Base-by-base conservation (phyloP, 306 rosid genomes). In the Echinosophora koreensis region DNA sequence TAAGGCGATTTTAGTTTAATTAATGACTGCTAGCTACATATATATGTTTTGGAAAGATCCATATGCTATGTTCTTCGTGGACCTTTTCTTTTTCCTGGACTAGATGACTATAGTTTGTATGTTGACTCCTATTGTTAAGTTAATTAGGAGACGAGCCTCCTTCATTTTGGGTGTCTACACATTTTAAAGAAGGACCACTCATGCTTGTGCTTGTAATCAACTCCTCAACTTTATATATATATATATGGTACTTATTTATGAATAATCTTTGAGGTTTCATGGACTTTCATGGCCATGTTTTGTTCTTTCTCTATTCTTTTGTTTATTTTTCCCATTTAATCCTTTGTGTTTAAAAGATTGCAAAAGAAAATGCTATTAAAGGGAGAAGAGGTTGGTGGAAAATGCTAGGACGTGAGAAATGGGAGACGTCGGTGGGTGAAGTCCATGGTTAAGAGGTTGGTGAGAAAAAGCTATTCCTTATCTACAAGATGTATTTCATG, bases 161-260 rank as follows among this genome's bases (percentile, higher is more conserved):
- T 37, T 67, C 27, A 57, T 64, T 62, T 78, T 58, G 85, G 83
- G 85, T 72, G 84, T 63, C 76, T 74, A 5, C 63, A 44, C 66
- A 65, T 89, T 87, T 81, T 56, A 8, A 66, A 34, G 76, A 66
- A 88, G 84, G 79, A 71, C 50, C 83, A n/a, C 86, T 64, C 64
- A 37, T 54, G 49, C 49, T 63, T 30, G 4, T 75, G 64, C 60
- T 32, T 69, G 77, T 75, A 75, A 28, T 28, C 17, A 39, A 81
- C 28, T 58, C 11, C 49, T 35, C 30, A 47, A 65, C 16, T 41
- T 78, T 63, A 14, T 57, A 18, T 9, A 49, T 44, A 39, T 47
- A 44, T 52, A 15, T 9, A 49, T 44, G 49, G 17, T 46, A 3
- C 4, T 8, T 54, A 38, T 66, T 32, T 27, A 74, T 77, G 51